Conservation (phyloP, 2,329 filamentous ascomycete species). For the Fusarium nodosum region DNA sequence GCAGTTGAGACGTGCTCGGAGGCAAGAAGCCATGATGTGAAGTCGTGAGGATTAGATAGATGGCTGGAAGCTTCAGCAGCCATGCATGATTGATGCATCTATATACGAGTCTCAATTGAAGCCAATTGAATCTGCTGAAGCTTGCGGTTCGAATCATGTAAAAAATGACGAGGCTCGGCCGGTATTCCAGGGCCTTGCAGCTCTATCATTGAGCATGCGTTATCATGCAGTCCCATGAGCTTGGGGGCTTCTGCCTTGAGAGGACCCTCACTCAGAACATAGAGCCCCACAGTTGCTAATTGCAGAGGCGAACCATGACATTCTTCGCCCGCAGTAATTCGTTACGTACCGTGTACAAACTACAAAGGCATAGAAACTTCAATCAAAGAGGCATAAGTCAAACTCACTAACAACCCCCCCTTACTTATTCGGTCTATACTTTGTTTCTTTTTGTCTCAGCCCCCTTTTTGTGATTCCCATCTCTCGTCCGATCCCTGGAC, state of each 20-base stretch:
- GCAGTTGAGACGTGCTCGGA: conserved; percentile 39
- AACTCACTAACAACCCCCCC: conserved; percentile 33
- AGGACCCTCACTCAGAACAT: conserved; percentile 23
- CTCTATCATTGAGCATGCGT: conserved; percentile 43
- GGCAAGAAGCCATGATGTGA: conserved; percentile 33
- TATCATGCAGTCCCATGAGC: conserved; percentile 49
- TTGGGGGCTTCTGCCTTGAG: conserved; percentile 48
- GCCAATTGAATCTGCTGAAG: conserved; percentile 37
- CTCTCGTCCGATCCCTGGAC: conserved; percentile 2
- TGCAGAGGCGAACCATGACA: conserved; percentile 18
- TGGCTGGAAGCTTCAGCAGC: conserved; percentile 6
- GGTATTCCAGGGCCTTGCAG: conserved; percentile 42
- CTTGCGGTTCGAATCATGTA: conserved; percentile 25
- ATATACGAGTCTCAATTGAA: conserved; percentile 37
- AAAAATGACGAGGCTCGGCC: conserved; percentile 39
- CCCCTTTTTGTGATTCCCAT: conserved; percentile 39
- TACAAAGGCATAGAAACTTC: conserved; percentile 22
- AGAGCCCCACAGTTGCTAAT: conserved; percentile 28
- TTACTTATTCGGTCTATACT: conserved; percentile 22
- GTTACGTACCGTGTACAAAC: conserved; percentile 4
- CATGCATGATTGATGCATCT: not conserved
- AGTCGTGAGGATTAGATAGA: conserved; percentile 49
- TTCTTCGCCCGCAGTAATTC: conserved; percentile 17
- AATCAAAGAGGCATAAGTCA: conserved; percentile 12
- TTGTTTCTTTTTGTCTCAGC: conserved; percentile 15